Evolutionary conservation across 139 green algal genomes (phyloP).

Genomic region (Astrephomene gubernaculifera): DNA sequence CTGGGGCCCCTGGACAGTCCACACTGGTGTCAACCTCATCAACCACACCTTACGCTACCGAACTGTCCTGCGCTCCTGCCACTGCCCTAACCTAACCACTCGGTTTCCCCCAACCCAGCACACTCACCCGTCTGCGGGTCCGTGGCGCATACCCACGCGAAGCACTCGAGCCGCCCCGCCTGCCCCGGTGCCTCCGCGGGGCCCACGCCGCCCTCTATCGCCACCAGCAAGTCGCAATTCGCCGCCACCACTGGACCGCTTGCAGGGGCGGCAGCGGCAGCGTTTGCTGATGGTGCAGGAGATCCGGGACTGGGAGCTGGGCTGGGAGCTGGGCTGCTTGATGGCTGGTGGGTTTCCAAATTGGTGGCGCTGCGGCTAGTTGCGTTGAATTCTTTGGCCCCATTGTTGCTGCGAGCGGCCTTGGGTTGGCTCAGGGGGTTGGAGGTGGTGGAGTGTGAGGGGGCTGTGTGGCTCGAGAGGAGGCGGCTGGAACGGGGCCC

Average conservation of each 20-base stretch:
- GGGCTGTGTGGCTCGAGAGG: no score
- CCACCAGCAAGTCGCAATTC: constrained; percentile 11
- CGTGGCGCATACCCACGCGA: constrained; percentile 23
- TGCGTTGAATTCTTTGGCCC: neutral
- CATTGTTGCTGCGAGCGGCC: no score
- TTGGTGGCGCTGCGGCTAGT: neutral
- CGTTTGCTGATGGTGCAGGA: neutral
- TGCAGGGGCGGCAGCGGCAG: no score
- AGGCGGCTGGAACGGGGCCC: no score
- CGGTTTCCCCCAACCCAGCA: neutral
- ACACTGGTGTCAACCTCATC: neutral
- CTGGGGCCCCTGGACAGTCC: neutral
- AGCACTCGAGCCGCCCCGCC: constrained; percentile 23
- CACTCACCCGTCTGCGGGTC: constrained; percentile 15
- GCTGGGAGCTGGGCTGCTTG: neutral
- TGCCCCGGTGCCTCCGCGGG: neutral
- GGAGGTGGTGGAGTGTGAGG: no score
- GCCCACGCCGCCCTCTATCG: constrained; percentile 36
- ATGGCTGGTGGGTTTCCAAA: neutral
- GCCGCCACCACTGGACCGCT: no score
- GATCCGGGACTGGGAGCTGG: neutral
- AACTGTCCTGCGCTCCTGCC: no score
- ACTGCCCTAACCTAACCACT: neutral
- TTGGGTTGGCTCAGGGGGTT: no score
- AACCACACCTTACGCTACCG: no score